phyloP scores from a whole-genome alignment of 2,329 filamentous ascomycete genomes.

The Colletotrichum camelliae region DNA sequence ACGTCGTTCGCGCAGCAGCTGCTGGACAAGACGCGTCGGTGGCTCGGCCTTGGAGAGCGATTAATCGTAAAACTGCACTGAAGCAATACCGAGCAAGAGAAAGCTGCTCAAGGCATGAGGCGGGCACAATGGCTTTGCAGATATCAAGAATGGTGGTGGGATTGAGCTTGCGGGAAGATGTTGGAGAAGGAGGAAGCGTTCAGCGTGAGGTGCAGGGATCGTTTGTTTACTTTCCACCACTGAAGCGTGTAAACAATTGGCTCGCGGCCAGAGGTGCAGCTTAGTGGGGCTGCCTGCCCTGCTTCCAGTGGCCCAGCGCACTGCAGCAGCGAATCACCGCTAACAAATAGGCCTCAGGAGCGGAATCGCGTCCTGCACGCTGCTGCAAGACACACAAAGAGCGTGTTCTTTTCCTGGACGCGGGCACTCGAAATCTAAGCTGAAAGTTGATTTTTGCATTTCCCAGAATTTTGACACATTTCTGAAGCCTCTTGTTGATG shows the following conservation, averaged over 20 bases:
- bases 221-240: constrained; percentile 21
- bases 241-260: constrained; percentile 22
- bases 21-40: constrained; percentile 5
- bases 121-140: constrained; percentile 11
- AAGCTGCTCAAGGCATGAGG: constrained; percentile 16
- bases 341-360: neutral
- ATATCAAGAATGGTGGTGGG: neutral
- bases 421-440: neutral
- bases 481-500: neutral
- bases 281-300: constrained; percentile 9
- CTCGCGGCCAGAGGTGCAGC: constrained; percentile 5
- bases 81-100: constrained; percentile 20
- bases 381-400: constrained; percentile 8
- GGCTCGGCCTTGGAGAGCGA: neutral
- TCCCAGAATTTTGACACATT: neutral
- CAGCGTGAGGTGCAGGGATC: constrained; percentile 15
- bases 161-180: neutral
- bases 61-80: constrained; percentile 13
- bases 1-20: constrained; percentile 6
- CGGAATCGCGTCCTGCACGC: constrained; percentile 5
- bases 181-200: constrained; percentile 14
- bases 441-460: neutral
- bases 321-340: constrained; percentile 8
- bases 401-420: neutral
- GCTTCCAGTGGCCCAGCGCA: neutral